Evolutionary conservation across 2,329 filamentous ascomycete species (phyloP).

Genomic region (Nemania sp.): DNA sequence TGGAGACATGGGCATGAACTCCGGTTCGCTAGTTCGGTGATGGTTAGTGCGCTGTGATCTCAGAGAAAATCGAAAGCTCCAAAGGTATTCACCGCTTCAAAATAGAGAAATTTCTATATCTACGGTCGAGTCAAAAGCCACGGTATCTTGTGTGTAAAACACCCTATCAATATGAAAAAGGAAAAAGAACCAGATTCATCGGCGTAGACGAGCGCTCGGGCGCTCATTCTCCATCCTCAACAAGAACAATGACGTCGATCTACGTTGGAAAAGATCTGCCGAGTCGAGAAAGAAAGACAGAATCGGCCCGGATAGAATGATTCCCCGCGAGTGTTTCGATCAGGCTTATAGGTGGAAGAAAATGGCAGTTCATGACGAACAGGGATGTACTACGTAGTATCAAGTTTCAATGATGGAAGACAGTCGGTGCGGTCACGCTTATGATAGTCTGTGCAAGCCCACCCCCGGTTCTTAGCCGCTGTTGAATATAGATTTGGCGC

Average conservation of each 20-base stretch:
- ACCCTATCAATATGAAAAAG: not conserved
- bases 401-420: not conserved
- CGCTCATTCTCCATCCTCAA: conserved; percentile 2
- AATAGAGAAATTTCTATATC: not conserved
- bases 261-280: not conserved
- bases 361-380: conserved; percentile 1
- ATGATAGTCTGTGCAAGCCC: conserved; percentile 1
- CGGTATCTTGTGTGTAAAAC: not conserved
- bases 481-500: not conserved
- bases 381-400: not conserved
- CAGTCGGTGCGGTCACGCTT: not conserved
- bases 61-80: not conserved
- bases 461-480: not conserved
- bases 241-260: not conserved
- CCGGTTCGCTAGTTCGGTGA: not conserved
- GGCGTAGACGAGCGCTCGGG: not conserved
- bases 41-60: not conserved
- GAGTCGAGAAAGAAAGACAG: not conserved
- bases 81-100: not conserved
- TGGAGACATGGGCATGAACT: conserved; percentile 4
- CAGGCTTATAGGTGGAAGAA: not conserved
- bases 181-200: not conserved
- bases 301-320: conserved; percentile 3
- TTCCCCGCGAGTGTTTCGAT: not conserved
- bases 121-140: not conserved